Conservation (phyloP, 495 filamentous ascomycete species). For the Aspergillus cavernicola region DNA sequence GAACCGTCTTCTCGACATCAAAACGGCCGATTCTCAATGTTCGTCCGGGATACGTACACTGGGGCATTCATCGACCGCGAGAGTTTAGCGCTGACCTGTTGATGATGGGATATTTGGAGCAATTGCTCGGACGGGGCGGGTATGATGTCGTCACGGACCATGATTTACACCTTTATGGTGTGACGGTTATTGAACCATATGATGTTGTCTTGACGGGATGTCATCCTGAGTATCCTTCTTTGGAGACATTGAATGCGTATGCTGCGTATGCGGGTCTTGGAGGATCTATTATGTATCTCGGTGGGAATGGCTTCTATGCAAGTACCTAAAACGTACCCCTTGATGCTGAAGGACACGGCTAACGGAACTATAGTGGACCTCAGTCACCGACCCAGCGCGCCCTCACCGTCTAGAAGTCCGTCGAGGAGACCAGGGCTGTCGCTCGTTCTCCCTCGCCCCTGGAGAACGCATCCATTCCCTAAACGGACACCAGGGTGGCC, state of each 20-base stretch:
- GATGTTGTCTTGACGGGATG: not conserved
- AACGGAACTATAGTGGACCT: not conserved
- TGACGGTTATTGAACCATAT: not conserved
- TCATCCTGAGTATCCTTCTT: not conserved
- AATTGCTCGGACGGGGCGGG: not conserved
- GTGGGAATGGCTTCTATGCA: not conserved
- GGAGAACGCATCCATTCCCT: not conserved
- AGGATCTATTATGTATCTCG: not conserved
- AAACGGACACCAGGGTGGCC: not conserved
- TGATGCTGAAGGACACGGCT: too few species aligned
- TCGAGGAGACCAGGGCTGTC: not conserved
- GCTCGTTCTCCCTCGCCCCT: not conserved
- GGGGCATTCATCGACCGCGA: not conserved
- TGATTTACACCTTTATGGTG: not conserved
- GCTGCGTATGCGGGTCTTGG: not conserved
- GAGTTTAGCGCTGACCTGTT: not conserved
- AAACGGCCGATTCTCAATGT: not conserved
- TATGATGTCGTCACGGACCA: not conserved
- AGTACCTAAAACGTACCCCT: not conserved
- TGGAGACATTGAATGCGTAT: slow-evolving; percentile 21
- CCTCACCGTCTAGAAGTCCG: not conserved
- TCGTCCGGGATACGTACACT: not conserved
- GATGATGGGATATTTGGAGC: not conserved
- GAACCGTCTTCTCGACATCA: not conserved
- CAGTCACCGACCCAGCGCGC: not conserved